These are phyloP conservation scores for Xylariaceae sp. DNA, from an alignment of 2,329 filamentous ascomycete species.

Conservation along the genomic window DNA sequence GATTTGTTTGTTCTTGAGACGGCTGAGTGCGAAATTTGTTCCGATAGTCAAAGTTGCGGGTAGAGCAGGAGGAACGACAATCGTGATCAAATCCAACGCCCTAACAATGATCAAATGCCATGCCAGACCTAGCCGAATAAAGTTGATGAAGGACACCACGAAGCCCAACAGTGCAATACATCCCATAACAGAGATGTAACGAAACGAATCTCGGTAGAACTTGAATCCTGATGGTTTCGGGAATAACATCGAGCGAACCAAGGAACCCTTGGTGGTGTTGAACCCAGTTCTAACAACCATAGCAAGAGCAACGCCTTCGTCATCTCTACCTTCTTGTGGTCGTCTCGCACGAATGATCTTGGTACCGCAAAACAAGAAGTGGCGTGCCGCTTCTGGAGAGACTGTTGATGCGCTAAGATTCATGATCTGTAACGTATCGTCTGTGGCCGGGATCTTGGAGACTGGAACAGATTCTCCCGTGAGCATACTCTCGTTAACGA, in stretches of 20 bases:
- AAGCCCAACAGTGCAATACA: slow-evolving; percentile 83
- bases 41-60: slow-evolving; percentile 95
- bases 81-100: slow-evolving; percentile 92
- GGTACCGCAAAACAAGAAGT: slow-evolving; percentile 92
- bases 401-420: slow-evolving; percentile 79
- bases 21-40: slow-evolving; percentile 86
- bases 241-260: slow-evolving; percentile 97
- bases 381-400: slow-evolving; percentile 75
- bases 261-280: slow-evolving; percentile 92
- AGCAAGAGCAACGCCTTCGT: slow-evolving; percentile 86
- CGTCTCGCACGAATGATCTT: slow-evolving; percentile 88
- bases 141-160: slow-evolving; percentile 87
- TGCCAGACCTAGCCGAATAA: slow-evolving; percentile 74
- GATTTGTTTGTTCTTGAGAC: slow-evolving; percentile 83
- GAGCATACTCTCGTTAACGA: slow-evolving; percentile 99
- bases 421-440: slow-evolving; percentile 72
- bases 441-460: slow-evolving; percentile 80
- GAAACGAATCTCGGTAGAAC: slow-evolving; percentile 95
- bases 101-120: slow-evolving; percentile 91
- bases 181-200: slow-evolving; percentile 96
- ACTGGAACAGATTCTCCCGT: slow-evolving; percentile 97
- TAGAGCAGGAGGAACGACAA: slow-evolving; percentile 90
- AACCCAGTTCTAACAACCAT: slow-evolving; percentile 94
- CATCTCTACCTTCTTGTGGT: slow-evolving; percentile 79
- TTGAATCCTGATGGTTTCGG: slow-evolving; percentile 98